Base-by-base conservation (phyloP, 1,284 basidiomycete genomes). In the Exobasidium rhododendri region DNA sequence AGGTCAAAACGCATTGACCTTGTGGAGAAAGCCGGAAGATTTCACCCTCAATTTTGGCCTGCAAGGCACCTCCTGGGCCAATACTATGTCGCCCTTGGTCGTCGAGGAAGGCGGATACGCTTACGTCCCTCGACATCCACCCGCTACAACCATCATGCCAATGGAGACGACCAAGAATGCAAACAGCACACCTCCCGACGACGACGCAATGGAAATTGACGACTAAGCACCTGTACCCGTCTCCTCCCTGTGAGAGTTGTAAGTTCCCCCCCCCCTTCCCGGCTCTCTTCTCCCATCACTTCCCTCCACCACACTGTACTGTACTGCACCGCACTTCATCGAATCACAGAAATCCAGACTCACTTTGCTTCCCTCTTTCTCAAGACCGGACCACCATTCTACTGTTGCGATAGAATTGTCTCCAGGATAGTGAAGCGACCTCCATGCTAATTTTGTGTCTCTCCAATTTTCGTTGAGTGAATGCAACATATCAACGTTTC, bases 401-500 rank as follows among this genome's bases (percentile, higher is more conserved):
- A 75, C 70, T 0, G 73, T 73, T 17, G 57, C 69, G 2, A 65
- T 65, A 24, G 64, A 65, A 2, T 63, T 61, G 0, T 66, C 57
- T n/a, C 68, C 53, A 1, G 75, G 72, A 13, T 62, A 60, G 14
- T 69, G 65, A 0, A 70, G 62, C 46, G 71, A 66, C 14, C 75
- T 60, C 75, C 75, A 77, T 11, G 64, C 72, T 29, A 77, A 62
- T 32, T 71, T 63, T 4, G 61, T 32, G 0, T n/a, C 29, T 11
- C 58, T 59, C 56, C 67, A 68, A 7, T 63, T 47, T 11, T 49
- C 59, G 10, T 63, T 59, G 2, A 75, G 53, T 14, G 56, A 54
- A 2, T 50, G 51, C n/a, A 76, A 62, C 74, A 77, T 76, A 55
- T 77, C 75, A 6, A 77, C 70, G 63, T 69, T 69, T 22, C 75